A percentile compares a stretch with the other conserved stretches of the same genome.
phyloP scores from a whole-genome alignment of 2,329 filamentous ascomycete species.

The Penicillium sp. region DNA sequence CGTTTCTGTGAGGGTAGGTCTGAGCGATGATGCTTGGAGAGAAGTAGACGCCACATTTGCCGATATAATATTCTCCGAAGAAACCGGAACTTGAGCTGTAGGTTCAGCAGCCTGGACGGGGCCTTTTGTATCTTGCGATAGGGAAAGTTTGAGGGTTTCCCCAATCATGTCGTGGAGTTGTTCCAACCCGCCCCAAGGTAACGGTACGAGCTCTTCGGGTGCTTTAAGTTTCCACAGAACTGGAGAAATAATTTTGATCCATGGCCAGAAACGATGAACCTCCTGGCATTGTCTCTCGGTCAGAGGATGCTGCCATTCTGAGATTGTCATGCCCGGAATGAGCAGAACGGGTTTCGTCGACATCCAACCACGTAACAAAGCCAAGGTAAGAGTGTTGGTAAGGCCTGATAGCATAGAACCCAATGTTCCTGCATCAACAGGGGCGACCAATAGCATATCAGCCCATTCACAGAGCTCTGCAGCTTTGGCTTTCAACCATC shows the following conservation, averaged over 20 bases:
- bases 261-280: slow-evolving; percentile 81
- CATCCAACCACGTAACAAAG: slow-evolving; percentile 85
- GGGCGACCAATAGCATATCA: slow-evolving; percentile 81
- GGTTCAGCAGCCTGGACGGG: slow-evolving; percentile 12
- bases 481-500: slow-evolving; percentile 49
- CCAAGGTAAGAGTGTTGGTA: slow-evolving; percentile 78
- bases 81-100: slow-evolving; percentile 1
- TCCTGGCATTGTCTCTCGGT: slow-evolving; percentile 87
- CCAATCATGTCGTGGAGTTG: slow-evolving; percentile 39
- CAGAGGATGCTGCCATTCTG: slow-evolving; percentile 89
- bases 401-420: slow-evolving; percentile 87
- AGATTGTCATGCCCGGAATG: slow-evolving; percentile 84
- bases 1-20: slow-evolving; percentile 26
- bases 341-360: slow-evolving; percentile 82
- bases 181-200: slow-evolving; percentile 56
- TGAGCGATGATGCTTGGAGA: slow-evolving; percentile 30
- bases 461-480: slow-evolving; percentile 82
- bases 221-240: slow-evolving; percentile 80
- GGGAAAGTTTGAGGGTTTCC: slow-evolving; percentile 23
- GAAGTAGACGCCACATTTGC: slow-evolving; percentile 39
- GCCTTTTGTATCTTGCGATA: slow-evolving; percentile 20
- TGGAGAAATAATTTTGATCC: slow-evolving; percentile 80
- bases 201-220: slow-evolving; percentile 53
- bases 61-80: slow-evolving; percentile 52
- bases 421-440: slow-evolving; percentile 81